phyloP scores from a whole-genome alignment of 1,284 basidiomycete genomes.

The Megacollybia platyphylla region DNA sequence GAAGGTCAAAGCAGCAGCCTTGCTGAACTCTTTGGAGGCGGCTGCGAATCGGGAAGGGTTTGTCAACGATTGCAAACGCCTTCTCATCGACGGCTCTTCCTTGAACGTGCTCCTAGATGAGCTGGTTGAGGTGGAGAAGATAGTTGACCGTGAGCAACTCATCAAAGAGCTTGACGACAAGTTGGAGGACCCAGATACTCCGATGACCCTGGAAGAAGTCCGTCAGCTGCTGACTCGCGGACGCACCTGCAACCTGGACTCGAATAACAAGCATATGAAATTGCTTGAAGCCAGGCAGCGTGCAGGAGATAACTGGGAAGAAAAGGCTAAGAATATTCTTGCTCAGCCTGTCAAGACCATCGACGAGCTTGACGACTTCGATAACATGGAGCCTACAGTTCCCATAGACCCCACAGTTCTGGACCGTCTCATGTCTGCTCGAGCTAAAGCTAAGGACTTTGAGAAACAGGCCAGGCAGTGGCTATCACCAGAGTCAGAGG shows the following conservation, averaged over 20 bases:
- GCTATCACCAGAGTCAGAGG: slow-evolving; percentile 40
- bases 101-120: slow-evolving; percentile 72
- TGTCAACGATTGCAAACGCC: slow-evolving; percentile 55
- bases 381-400: slow-evolving; percentile 41
- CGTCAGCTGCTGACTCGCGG: slow-evolving; percentile 55
- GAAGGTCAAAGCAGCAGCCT: slow-evolving; percentile 33
- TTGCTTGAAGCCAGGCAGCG: slow-evolving; percentile 43
- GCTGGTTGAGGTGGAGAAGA: slow-evolving; percentile 61
- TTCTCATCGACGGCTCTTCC: slow-evolving; percentile 57
- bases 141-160: slow-evolving; percentile 62
- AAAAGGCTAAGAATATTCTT: slow-evolving; percentile 47
- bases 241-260: slow-evolving; percentile 47
- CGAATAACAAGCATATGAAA: slow-evolving; percentile 48
- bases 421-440: slow-evolving; percentile 44
- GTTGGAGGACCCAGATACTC: slow-evolving; percentile 38
- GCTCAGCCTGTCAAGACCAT: slow-evolving; percentile 57
- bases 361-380: slow-evolving; percentile 57
- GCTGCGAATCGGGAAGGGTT: slow-evolving; percentile 40
- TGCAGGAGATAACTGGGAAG: slow-evolving; percentile 62
- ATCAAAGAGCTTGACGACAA: slow-evolving; percentile 58
- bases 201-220: slow-evolving; percentile 56
- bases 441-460: slow-evolving; percentile 57
- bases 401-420: slow-evolving; percentile 52
- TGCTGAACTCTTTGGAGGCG: slow-evolving; percentile 29
- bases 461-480: slow-evolving; percentile 66